phyloP scores from a whole-genome alignment of 129 eudicot genomes.

The Deinandra increscens region DNA sequence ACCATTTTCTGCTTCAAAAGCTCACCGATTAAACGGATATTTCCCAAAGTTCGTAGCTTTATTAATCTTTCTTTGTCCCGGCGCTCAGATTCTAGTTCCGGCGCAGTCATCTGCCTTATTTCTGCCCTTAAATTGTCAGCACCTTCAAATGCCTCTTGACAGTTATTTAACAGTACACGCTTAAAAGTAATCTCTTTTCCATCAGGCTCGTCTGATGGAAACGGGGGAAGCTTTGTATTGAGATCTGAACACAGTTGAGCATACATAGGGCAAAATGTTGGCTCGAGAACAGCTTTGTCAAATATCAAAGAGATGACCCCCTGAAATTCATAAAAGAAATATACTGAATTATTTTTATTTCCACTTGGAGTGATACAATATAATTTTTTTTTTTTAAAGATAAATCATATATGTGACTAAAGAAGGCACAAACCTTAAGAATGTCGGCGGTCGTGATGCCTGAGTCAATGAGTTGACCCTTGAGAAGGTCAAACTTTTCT shows the following conservation, averaged over 20 bases:
- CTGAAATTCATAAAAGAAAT: constrained; percentile 32
- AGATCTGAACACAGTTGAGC: constrained; percentile 81
- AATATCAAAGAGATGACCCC: constrained; percentile 83
- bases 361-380: background rate
- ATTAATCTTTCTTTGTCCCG: constrained; percentile 78
- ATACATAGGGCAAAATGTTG: constrained; percentile 96
- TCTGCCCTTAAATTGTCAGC: constrained; percentile 69
- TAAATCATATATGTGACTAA: background rate
- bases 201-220: constrained; percentile 78
- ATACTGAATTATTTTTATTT: background rate
- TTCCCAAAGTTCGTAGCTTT: constrained; percentile 81
- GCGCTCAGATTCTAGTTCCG: constrained; percentile 73
- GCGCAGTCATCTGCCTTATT: constrained; percentile 64
- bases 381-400: background rate
- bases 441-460: constrained; percentile 93
- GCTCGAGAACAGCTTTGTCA: constrained; percentile 93
- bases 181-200: constrained; percentile 70
- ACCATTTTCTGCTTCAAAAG: constrained; percentile 92
- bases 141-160: constrained; percentile 96
- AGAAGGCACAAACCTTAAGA: constrained; percentile 52
- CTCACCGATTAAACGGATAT: constrained; percentile 87
- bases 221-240: constrained; percentile 69
- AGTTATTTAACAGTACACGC: constrained; percentile 65
- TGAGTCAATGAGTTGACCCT: constrained; percentile 89
- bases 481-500: constrained; percentile 90